phyloP scores from a whole-genome alignment of 257 asterid species.

The Solanum virginianum region DNA sequence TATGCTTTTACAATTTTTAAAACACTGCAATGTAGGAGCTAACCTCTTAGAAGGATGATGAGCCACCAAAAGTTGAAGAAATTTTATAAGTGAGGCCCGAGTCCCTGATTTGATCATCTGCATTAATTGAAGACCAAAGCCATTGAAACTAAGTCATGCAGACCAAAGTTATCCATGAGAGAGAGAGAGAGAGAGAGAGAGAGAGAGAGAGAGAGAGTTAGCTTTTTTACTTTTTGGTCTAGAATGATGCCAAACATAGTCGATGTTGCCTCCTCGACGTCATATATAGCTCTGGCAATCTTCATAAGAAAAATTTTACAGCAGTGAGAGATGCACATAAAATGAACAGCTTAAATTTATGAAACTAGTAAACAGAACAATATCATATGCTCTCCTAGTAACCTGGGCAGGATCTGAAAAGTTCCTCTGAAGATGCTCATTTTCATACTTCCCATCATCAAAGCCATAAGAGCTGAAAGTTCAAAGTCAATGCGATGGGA shows the following conservation, averaged over 20 bases:
- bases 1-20: not conserved
- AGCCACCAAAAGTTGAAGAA: constrained; percentile 82
- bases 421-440: constrained; percentile 53
- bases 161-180: not conserved
- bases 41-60: constrained; percentile 97
- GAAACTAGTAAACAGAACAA: not conserved
- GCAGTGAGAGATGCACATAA: constrained; percentile 15
- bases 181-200: not conserved
- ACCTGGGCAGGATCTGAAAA: constrained; percentile 72
- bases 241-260: constrained; percentile 63
- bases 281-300: constrained; percentile 86
- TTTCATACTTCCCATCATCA: constrained; percentile 70
- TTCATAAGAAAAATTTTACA: constrained; percentile 8
- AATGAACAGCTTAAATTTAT: not conserved
- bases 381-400: not conserved
- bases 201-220: too few species aligned
- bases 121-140: not conserved
- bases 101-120: constrained; percentile 83
- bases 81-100: constrained; percentile 50
- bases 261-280: constrained; percentile 90
- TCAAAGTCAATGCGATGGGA: not conserved
- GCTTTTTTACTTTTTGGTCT: constrained; percentile 47
- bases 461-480: constrained; percentile 58
- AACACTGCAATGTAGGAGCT: not conserved
- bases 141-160: not conserved